Conservation (phyloP, 2,329 filamentous ascomycete species). For the Aspergillus alliaceus region DNA sequence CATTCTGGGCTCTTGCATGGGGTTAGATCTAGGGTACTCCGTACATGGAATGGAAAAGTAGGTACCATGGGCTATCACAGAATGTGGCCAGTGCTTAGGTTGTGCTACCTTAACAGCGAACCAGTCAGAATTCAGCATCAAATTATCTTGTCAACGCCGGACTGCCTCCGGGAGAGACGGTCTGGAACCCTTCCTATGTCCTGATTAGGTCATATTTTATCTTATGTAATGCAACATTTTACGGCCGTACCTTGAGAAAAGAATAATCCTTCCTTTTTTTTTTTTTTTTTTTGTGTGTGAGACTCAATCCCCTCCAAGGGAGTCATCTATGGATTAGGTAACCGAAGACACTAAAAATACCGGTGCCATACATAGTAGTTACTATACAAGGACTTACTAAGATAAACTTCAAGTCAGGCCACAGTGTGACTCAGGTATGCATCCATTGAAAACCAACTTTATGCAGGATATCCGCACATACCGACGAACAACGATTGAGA, state of each 20-base stretch:
- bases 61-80: slow-evolving; percentile 2
- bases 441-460: neutral
- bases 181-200: slow-evolving; percentile 2
- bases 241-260: too few species aligned
- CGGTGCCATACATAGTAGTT: neutral
- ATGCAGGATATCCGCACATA: neutral
- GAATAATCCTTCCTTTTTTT: too few species aligned
- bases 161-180: neutral
- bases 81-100: slow-evolving; percentile 14
- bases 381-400: neutral
- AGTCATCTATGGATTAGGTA: too few species aligned
- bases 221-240: neutral
- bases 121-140: slow-evolving; percentile 2
- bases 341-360: neutral
- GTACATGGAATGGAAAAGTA: neutral
- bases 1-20: slow-evolving; percentile 6
- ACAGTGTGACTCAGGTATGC: neutral
- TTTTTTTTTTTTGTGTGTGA: too few species aligned
- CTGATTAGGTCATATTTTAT: neutral
- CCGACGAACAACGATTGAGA: neutral
- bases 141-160: neutral
- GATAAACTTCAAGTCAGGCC: neutral
- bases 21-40: slow-evolving; percentile 6
- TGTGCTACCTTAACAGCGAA: slow-evolving; percentile 1
- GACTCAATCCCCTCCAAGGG: too few species aligned